Evolutionary conservation across 2,329 filamentous ascomycete species (phyloP).

Genomic region (Calonectria fujianensis): DNA sequence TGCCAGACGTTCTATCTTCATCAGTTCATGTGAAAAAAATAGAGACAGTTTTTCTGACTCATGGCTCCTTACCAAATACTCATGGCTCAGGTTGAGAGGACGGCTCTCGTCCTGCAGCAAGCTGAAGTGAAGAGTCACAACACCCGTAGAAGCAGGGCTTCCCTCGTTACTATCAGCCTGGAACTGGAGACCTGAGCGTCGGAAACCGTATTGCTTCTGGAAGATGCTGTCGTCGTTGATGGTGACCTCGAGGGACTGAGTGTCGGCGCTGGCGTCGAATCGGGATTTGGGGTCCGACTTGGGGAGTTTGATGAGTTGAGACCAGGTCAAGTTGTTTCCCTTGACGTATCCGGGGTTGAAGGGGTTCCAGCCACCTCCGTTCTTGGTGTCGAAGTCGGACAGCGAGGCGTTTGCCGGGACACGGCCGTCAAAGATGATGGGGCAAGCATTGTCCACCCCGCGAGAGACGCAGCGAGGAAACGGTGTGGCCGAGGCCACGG

Average conservation of each 20-base stretch:
- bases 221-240: constrained; percentile 77
- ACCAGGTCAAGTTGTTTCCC: constrained; percentile 72
- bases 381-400: constrained; percentile 64
- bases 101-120: constrained; percentile 70
- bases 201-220: constrained; percentile 75
- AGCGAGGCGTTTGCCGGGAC: constrained; percentile 62
- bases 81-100: constrained; percentile 75
- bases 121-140: constrained; percentile 78
- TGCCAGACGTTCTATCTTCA: constrained; percentile 63
- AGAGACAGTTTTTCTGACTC: accelerated
- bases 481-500: constrained; percentile 47
- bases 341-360: constrained; percentile 73
- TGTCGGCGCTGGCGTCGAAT: constrained; percentile 60
- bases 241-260: constrained; percentile 71
- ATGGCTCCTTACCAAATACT: constrained; percentile 69
- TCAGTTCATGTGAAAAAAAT: constrained; percentile 24
- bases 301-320: constrained; percentile 68
- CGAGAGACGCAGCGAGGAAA: constrained; percentile 25
- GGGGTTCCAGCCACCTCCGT: constrained; percentile 58
- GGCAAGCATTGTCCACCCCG: constrained; percentile 43
- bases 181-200: constrained; percentile 66
- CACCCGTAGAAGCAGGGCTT: constrained; percentile 68
- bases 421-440: constrained; percentile 68
- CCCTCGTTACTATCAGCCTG: constrained; percentile 64
- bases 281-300: constrained; percentile 61